Conservation (phyloP, 129 eudicot genomes). For the Centella asiatica region DNA sequence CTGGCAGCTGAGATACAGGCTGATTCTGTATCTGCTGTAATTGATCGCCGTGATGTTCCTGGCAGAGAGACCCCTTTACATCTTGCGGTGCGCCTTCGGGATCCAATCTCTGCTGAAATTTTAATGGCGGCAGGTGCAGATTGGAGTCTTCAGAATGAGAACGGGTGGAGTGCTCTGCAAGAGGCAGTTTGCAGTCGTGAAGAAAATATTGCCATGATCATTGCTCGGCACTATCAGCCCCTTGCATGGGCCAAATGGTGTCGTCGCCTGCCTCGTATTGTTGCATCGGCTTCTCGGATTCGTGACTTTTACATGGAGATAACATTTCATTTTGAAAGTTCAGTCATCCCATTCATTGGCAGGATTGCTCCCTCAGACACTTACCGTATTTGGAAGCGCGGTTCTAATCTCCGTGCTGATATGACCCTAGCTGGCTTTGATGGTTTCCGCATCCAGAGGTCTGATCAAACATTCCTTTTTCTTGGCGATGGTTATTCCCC, state of each 20-base stretch:
- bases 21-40: slow-evolving; percentile 60
- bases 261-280: slow-evolving; percentile 85
- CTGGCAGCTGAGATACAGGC: slow-evolving; percentile 70
- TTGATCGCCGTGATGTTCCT: slow-evolving; percentile 84
- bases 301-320: slow-evolving; percentile 96
- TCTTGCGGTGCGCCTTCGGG: slow-evolving; percentile 77
- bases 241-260: slow-evolving; percentile 99
- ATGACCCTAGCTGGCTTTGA: slow-evolving; percentile 99
- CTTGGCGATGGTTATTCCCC: slow-evolving; percentile 78
- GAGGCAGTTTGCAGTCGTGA: slow-evolving; percentile 90
- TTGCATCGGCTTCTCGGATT: slow-evolving; percentile 71
- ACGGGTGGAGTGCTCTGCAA: slow-evolving; percentile 98
- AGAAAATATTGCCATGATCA: slow-evolving; percentile 85
- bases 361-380: slow-evolving; percentile 93
- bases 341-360: slow-evolving; percentile 91
- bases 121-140: slow-evolving; percentile 96
- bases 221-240: slow-evolving; percentile 90
- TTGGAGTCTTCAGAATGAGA: slow-evolving; percentile 95
- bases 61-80: slow-evolving; percentile 89
- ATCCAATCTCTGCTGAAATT: slow-evolving; percentile 65
- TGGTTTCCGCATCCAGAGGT: slow-evolving; percentile 85
- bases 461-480: slow-evolving; percentile 88
- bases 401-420: slow-evolving; percentile 91
- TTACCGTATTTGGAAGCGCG: slow-evolving; percentile 89
- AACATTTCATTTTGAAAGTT: slow-evolving; percentile 87